These are phyloP conservation scores for Nectriaceae sp. DNA, from an alignment of 2,329 filamentous ascomycete species.

Conservation along the genomic window DNA sequence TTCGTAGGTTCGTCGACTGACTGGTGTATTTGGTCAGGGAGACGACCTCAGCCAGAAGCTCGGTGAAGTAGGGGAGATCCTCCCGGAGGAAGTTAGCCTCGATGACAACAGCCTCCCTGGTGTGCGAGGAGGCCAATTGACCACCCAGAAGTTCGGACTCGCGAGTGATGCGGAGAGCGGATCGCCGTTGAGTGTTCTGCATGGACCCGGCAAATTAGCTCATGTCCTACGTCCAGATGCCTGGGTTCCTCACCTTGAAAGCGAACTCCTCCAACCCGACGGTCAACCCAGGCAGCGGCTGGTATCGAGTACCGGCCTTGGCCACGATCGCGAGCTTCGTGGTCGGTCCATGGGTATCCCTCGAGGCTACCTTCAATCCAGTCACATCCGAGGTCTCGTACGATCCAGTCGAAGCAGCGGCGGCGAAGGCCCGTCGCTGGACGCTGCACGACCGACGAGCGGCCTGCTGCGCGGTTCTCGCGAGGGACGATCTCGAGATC, in stretches of 20 bases:
- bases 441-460: constrained; percentile 60
- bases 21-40: constrained; percentile 83
- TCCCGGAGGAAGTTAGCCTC: constrained; percentile 94
- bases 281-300: constrained; percentile 85
- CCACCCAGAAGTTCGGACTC: constrained; percentile 95
- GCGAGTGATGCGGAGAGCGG: constrained; percentile 88
- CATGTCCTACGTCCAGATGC: constrained; percentile 19
- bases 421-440: constrained; percentile 57
- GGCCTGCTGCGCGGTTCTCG: constrained; percentile 60
- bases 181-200: constrained; percentile 84
- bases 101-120: constrained; percentile 88
- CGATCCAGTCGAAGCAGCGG: constrained; percentile 68
- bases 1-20: constrained; percentile 41
- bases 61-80: constrained; percentile 96
- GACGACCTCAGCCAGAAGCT: constrained; percentile 91
- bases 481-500: constrained; percentile 63
- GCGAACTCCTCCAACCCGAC: constrained; percentile 93
- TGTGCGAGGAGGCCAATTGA: constrained; percentile 84
- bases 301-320: constrained; percentile 92
- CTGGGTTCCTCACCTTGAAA: constrained; percentile 72
- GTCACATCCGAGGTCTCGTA: constrained; percentile 86
- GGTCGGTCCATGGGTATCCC: constrained; percentile 85
- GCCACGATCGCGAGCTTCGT: constrained; percentile 89
- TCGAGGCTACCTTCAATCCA: constrained; percentile 89
- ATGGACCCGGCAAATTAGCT: constrained; percentile 49